phyloP scores from a whole-genome alignment of 2,329 filamentous ascomycete genomes.

The Neopestalotiopsis rosae region DNA sequence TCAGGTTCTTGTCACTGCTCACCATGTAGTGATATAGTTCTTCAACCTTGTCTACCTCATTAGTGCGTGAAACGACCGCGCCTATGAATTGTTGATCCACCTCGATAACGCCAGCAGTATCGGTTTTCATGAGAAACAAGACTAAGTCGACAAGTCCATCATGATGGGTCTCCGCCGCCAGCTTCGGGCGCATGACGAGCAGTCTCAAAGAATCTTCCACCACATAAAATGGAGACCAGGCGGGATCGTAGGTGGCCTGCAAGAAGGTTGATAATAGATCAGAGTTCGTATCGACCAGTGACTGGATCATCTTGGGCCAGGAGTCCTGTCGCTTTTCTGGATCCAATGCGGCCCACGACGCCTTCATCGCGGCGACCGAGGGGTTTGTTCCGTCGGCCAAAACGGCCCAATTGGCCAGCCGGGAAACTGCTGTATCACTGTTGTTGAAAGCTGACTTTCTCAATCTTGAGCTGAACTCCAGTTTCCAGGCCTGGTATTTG shows the following conservation, averaged over 20 bases:
- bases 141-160: conserved; percentile 25
- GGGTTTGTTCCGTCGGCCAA: background rate
- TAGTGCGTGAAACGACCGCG: conserved; percentile 20
- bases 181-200: conserved; percentile 23
- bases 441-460: background rate
- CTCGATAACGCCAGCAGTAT: conserved; percentile 28
- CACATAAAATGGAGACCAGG: conserved; percentile 35
- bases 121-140: conserved; percentile 27
- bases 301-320: conserved; percentile 34
- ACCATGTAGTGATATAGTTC: conserved; percentile 27
- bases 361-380: conserved; percentile 24
- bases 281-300: conserved; percentile 26
- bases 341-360: conserved; percentile 31
- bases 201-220: conserved; percentile 35
- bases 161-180: background rate
- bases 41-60: conserved; percentile 22
- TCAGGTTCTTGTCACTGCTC: conserved; percentile 28
- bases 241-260: conserved; percentile 31
- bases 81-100: conserved; percentile 30
- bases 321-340: conserved; percentile 24
- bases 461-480: conserved; percentile 22
- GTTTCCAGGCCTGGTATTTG: conserved; percentile 34
- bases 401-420: background rate
- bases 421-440: background rate
- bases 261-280: conserved; percentile 28